Percentiles rank a stretch among this genome's conserved stretches.
phyloP scores from a whole-genome alignment of 257 asterid genomes.

The Nyctanthes arbortristis region DNA sequence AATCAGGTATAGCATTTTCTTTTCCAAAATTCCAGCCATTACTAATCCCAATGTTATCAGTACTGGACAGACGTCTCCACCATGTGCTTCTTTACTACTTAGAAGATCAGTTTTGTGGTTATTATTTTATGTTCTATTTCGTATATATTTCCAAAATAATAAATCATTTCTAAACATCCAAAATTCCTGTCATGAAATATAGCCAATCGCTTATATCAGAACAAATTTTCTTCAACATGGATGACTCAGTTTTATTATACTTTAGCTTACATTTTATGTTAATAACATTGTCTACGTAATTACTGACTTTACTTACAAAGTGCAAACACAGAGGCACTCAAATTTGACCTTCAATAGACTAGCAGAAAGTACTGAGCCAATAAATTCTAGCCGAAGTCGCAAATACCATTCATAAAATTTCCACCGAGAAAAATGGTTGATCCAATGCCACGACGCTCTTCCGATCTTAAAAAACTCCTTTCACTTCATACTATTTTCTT shows the following conservation, averaged over 20 bases:
- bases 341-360: neutral
- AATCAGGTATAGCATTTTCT: neutral
- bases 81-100: neutral
- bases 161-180: neutral
- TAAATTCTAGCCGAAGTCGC: neutral
- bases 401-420: neutral
- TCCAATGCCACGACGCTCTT: neutral
- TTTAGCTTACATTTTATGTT: neutral
- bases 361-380: neutral
- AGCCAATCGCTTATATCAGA: neutral
- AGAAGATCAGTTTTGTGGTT: neutral
- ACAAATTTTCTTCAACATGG: neutral
- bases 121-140: neutral
- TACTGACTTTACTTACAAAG: neutral
- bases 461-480: neutral
- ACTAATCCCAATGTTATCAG: neutral
- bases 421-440: neutral
- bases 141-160: neutral
- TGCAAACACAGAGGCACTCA: neutral
- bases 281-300: neutral
- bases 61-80: neutral
- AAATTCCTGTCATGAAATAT: neutral
- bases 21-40: neutral
- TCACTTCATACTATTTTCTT: neutral
- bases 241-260: neutral